Percentiles rank a stretch among this genome's conserved stretches.
phyloP scores from a whole-genome alignment of 495 filamentous ascomycete genomes.

The Neurospora sp. region DNA sequence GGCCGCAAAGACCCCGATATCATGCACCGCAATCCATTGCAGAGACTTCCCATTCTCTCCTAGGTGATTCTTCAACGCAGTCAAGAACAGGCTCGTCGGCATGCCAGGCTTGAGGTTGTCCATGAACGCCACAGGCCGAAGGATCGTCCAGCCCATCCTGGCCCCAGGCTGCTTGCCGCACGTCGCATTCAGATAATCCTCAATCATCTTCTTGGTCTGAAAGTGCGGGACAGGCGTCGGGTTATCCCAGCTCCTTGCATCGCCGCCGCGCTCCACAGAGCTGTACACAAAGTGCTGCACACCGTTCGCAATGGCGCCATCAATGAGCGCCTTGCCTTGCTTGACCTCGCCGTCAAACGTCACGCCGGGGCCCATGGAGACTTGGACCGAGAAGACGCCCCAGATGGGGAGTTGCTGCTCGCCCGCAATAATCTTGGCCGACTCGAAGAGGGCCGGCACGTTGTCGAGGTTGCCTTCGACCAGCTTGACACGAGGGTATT shows the following conservation, averaged over 20 bases:
- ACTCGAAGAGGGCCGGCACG: slow-evolving; percentile 39
- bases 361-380: slow-evolving; percentile 37
- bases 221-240: slow-evolving; percentile 59
- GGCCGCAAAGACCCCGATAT: slow-evolving; percentile 58
- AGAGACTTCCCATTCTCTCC: slow-evolving; percentile 30
- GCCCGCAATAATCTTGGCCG: slow-evolving; percentile 26
- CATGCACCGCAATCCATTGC: slow-evolving; percentile 46
- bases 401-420: slow-evolving; percentile 24
- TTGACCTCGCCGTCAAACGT: slow-evolving; percentile 44
- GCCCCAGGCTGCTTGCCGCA: slow-evolving; percentile 16
- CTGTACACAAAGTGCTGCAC: slow-evolving; percentile 61
- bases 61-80: slow-evolving; percentile 38
- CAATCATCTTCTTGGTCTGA: slow-evolving; percentile 54
- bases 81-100: slow-evolving; percentile 48
- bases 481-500: slow-evolving; percentile 39
- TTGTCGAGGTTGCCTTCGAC: slow-evolving; percentile 52
- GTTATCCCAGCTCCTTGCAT: slow-evolving; percentile 40
- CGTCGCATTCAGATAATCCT: slow-evolving; percentile 42
- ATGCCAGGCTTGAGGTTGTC: slow-evolving; percentile 53
- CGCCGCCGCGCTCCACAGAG: slow-evolving; percentile 59
- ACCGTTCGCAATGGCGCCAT: slow-evolving; percentile 44
- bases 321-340: slow-evolving; percentile 55
- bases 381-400: slow-evolving; percentile 29
- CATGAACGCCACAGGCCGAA: slow-evolving; percentile 59
- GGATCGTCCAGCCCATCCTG: slow-evolving; percentile 49